Evolutionary conservation across 805 yeast genomes (phyloP), one percentile per base, ranked within the genome.

Genomic region (Torulaspora delbrueckii): DNA sequence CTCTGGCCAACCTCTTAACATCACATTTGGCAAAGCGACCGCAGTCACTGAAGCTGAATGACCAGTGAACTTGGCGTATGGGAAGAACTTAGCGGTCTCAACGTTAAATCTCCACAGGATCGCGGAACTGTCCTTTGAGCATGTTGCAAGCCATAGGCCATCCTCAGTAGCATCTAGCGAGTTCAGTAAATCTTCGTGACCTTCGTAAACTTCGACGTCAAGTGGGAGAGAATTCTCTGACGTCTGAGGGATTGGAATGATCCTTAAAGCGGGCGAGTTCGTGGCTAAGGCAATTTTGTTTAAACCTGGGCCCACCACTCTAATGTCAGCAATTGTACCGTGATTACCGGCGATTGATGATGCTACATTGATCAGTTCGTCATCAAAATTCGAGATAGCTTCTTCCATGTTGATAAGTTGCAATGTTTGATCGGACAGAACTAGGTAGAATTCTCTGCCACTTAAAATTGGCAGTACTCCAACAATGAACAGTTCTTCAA

Each of bases 241-340:
- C 24, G 40, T 22, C 4, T 27, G n/a, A 23, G 44, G 47, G 38
- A 41, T 43, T 52, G 83, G 82, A 27, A 90, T 76, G 10, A 93
- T 66, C 62, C 98, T 73, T 45, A 93, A 68, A 1, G 91, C 81
- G 9, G 96, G 95, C 1, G 98, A 86, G 65, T 93, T 93, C 3
- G 98, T 91, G 1, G 98, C 97, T 53, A 93, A 65, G 4, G 95
- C 98, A 37, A 91, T 63, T 30, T 73, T 67, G 37, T 73, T 62
- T 25, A 70, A 61, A 10, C 64, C 50, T 6, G 87, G 86, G 0
- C 93, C 93, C 26, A 82, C 83, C 58, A 81, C 84, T 54, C 80
- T 78, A 70, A 89, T 75, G 62, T 91, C 98, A 2, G 96, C 96
- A 57, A 93, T 82, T 22, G 93, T 91, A 46, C 97, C 98, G 67